Conservation (phyloP, 306 rosid genomes). For the Pueraria montana region DNA sequence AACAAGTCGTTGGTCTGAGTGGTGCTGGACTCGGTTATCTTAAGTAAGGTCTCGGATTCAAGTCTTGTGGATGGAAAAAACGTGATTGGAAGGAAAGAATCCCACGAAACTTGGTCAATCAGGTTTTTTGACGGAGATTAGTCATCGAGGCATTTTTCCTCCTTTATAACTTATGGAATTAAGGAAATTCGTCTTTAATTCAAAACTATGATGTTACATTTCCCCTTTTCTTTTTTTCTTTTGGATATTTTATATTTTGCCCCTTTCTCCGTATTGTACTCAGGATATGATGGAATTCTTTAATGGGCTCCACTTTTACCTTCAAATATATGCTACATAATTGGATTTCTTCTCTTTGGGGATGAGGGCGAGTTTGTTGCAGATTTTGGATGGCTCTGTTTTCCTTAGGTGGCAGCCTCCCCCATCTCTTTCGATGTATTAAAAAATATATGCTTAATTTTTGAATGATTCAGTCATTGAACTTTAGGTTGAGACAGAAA, state of each 20-base stretch:
- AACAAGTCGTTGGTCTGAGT: too few relatives aligned
- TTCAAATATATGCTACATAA: neutral
- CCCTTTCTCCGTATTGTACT: neutral
- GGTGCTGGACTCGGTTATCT: too few relatives aligned
- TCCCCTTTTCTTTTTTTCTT: neutral
- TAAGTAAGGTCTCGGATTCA: too few relatives aligned
- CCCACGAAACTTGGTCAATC: too few relatives aligned
- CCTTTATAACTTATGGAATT: neutral
- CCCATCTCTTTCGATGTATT: neutral
- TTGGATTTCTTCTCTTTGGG: neutral
- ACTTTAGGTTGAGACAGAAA: neutral
- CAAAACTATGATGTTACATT: neutral
- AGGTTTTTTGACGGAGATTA: too few relatives aligned
- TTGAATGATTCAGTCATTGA: neutral
- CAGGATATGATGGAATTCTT: neutral
- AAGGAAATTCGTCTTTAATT: neutral
- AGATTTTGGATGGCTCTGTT: neutral
- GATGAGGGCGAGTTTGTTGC: too few relatives aligned
- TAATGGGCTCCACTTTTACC: slow-evolving; percentile 7
- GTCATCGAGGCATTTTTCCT: too few relatives aligned
- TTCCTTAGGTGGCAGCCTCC: neutral
- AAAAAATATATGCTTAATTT: neutral
- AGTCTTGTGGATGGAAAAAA: too few relatives aligned
- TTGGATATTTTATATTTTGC: neutral
- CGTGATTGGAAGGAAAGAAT: too few relatives aligned